A percentile compares a stretch with the other conserved stretches of the same genome.
Evolutionary conservation across 257 asterid genomes (phyloP).

Genomic region (Verbena officinalis): DNA sequence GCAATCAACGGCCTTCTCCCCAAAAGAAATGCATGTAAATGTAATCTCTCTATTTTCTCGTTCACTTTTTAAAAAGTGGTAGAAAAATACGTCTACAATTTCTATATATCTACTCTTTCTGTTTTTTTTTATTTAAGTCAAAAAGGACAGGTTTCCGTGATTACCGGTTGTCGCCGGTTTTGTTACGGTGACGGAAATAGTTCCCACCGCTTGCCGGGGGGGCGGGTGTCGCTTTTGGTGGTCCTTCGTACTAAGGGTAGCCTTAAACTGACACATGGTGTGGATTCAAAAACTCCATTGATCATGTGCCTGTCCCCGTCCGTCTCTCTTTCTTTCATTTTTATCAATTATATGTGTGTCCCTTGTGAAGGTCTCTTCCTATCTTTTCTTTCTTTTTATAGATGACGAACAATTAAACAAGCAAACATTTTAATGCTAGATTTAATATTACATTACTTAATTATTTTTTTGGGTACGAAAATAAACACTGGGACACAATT

Average conservation of each 20-base stretch:
- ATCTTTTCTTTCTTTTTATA: not conserved
- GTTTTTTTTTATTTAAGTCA: slow-evolving; percentile 34
- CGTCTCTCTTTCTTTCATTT: not conserved
- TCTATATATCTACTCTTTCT: not conserved
- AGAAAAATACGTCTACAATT: not conserved
- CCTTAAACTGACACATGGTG: slow-evolving; percentile 25
- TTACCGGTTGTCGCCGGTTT: slow-evolving; percentile 60
- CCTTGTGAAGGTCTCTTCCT: not conserved
- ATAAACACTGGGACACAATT: too few relatives aligned
- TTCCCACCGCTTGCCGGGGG: not conserved
- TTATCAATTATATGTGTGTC: not conserved
- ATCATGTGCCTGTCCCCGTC: slow-evolving; percentile 27
- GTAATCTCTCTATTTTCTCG: slow-evolving; percentile 31
- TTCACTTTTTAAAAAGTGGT: slow-evolving; percentile 28
- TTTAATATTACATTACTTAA: too few relatives aligned
- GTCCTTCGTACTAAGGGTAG: not conserved
- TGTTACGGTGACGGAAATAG: slow-evolving; percentile 48
- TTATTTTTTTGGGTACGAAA: too few relatives aligned
- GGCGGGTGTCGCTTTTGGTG: not conserved
- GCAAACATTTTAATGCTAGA: not conserved
- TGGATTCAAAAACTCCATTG: not conserved
- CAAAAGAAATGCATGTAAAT: slow-evolving; percentile 34
- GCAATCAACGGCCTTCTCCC: slow-evolving; percentile 80
- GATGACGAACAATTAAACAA: not conserved
- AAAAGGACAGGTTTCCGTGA: slow-evolving; percentile 49